phyloP scores from a whole-genome alignment of 2,329 filamentous ascomycete species.

The Fusarium austroafricanum region DNA sequence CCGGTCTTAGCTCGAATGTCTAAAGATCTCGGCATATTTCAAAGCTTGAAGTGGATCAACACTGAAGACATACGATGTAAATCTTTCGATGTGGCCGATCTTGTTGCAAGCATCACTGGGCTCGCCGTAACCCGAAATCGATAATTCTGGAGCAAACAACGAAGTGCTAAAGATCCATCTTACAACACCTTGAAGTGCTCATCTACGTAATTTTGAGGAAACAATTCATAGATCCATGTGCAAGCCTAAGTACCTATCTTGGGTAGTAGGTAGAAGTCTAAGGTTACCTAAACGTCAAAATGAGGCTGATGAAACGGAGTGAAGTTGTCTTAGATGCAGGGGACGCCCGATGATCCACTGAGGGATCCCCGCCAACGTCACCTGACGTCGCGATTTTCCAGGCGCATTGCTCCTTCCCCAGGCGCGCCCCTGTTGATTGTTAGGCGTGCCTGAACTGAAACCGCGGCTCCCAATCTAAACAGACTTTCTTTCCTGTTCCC shows the following conservation, averaged over 20 bases:
- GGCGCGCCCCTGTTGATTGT: constrained; percentile 13
- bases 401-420: constrained; percentile 25
- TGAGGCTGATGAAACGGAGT: constrained; percentile 12
- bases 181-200: neutral
- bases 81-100: neutral
- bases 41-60: neutral
- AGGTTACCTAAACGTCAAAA: neutral
- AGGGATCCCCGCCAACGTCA: constrained; percentile 33
- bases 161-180: neutral
- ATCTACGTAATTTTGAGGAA: neutral
- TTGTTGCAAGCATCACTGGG: neutral
- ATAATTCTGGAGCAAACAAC: neutral
- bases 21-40: neutral
- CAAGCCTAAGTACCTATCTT: neutral
- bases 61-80: neutral
- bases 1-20: neutral
- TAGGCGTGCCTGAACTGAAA: constrained; percentile 8
- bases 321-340: constrained; percentile 3
- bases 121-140: neutral
- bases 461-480: constrained; percentile 14
- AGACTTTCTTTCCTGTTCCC: constrained; percentile 4
- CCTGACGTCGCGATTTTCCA: constrained; percentile 46
- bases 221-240: neutral
- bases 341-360: constrained; percentile 2
- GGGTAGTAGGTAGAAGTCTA: too few relatives aligned